Percentiles rank a stretch among this genome's conserved stretches.
phyloP scores from a whole-genome alignment of 1,139 yeast genomes.

The Arxiozyma telluris region DNA sequence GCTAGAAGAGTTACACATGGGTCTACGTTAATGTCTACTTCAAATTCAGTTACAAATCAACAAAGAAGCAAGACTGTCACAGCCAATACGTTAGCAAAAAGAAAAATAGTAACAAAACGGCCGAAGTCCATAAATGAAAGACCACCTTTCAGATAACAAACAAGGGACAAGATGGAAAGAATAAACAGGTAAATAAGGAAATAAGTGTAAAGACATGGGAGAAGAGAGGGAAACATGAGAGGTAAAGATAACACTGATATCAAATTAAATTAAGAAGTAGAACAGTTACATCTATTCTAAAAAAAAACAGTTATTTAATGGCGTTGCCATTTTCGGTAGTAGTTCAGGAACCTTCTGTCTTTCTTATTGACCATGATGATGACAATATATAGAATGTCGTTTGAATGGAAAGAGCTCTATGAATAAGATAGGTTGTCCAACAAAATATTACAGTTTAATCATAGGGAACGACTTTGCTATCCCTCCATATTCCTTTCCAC shows the following conservation, averaged over 20 bases:
- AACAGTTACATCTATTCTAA: no score
- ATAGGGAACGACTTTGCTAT: not conserved
- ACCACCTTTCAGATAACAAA: constrained; percentile 22
- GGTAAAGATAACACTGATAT: not conserved
- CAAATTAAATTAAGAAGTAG: no score
- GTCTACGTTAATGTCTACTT: constrained; percentile 1
- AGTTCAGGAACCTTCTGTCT: no score
- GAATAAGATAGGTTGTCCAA: no score
- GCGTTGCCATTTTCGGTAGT: no score
- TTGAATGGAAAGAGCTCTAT: no score
- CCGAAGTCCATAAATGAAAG: constrained; percentile 11
- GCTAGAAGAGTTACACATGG: constrained; percentile 4
- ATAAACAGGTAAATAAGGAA: no score
- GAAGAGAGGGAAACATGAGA: no score
- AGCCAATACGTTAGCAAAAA: not conserved
- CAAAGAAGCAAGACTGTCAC: not conserved
- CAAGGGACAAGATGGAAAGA: not conserved
- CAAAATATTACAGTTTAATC: not conserved
- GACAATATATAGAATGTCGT: not conserved
- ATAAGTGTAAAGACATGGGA: not conserved
- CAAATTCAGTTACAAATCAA: not conserved
- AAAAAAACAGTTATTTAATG: no score
- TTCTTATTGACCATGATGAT: not conserved
- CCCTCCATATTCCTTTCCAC: no score
- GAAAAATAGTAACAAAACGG: not conserved